Evolutionary conservation across 257 asterid genomes (phyloP).

Genomic region (Haberlea rhodopensis): DNA sequence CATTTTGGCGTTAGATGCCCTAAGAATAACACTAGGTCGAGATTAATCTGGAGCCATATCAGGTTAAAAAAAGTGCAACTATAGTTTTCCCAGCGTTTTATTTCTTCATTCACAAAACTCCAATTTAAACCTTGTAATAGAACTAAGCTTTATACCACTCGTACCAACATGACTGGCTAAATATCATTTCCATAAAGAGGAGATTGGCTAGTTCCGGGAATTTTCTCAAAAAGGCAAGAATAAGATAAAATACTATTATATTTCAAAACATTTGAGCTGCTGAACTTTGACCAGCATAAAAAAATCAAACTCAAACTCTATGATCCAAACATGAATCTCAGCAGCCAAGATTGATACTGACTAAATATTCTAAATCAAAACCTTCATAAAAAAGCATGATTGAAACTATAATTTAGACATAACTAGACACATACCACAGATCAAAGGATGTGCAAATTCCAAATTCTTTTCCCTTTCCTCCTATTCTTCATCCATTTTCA

Average conservation of each 20-base stretch:
- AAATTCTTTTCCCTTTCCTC: slow-evolving; percentile 15
- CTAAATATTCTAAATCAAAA: slow-evolving; percentile 17
- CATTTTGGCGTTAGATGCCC: too few relatives aligned
- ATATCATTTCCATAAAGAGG: too few relatives aligned
- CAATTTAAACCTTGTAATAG: too few relatives aligned
- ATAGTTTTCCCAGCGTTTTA: too few relatives aligned
- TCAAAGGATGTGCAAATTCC: slow-evolving; percentile 25
- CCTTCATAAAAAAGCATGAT: slow-evolving; percentile 7
- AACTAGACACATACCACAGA: neutral
- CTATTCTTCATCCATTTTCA: slow-evolving; percentile 1
- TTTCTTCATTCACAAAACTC: too few relatives aligned
- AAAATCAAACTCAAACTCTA: slow-evolving; percentile 16
- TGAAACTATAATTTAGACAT: neutral
- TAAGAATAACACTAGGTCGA: too few relatives aligned
- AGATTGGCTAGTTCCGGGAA: too few relatives aligned
- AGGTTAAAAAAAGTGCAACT: too few relatives aligned
- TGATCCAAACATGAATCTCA: slow-evolving; percentile 6
- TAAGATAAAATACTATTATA: neutral
- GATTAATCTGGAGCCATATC: too few relatives aligned
- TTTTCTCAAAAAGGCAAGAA: too few relatives aligned
- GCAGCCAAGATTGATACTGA: slow-evolving; percentile 37
- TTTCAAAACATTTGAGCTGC: neutral
- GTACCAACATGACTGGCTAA: too few relatives aligned
- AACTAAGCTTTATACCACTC: too few relatives aligned
- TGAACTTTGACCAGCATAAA: slow-evolving; percentile 6